A percentile compares a stretch with the other conserved stretches of the same genome.
These are phyloP conservation scores for Magnaporthiopsis poae DNA, from an alignment of 2,329 filamentous ascomycete genomes.

Conservation along the genomic window DNA sequence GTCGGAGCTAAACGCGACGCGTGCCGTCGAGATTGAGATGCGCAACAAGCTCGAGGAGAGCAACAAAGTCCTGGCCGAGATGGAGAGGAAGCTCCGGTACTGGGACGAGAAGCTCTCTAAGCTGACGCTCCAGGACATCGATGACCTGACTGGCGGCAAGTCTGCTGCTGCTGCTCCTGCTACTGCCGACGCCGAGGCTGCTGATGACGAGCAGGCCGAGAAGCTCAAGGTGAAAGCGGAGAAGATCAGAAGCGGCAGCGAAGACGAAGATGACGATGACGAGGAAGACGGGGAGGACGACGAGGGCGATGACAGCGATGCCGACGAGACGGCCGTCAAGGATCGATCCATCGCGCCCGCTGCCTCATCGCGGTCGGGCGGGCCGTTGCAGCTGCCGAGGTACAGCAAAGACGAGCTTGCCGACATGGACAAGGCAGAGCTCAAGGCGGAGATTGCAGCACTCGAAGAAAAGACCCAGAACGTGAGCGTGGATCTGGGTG, in stretches of 20 bases:
- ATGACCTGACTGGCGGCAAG: slow-evolving; percentile 43
- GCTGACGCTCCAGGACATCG: slow-evolving; percentile 70
- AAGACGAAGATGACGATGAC: slow-evolving; percentile 15
- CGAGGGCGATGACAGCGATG: slow-evolving; percentile 17
- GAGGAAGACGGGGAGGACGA: slow-evolving; percentile 25
- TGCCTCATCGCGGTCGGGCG: neutral
- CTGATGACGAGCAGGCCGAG: slow-evolving; percentile 16
- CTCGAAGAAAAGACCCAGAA: slow-evolving; percentile 68
- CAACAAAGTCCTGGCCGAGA: slow-evolving; percentile 77
- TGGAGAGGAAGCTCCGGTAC: slow-evolving; percentile 71
- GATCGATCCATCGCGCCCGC: slow-evolving; percentile 17
- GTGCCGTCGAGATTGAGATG: slow-evolving; percentile 92
- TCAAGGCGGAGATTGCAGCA: slow-evolving; percentile 52
- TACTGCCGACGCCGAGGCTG: slow-evolving; percentile 15
- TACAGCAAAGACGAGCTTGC: slow-evolving; percentile 65
- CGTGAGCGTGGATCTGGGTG: slow-evolving; percentile 76
- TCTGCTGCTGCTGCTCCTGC: neutral
- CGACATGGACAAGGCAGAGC: slow-evolving; percentile 52
- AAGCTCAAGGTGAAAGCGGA: slow-evolving; percentile 7
- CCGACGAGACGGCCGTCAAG: slow-evolving; percentile 17
- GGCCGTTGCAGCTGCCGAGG: slow-evolving; percentile 52
- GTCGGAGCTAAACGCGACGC: slow-evolving; percentile 75
- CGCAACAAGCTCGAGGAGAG: slow-evolving; percentile 95
- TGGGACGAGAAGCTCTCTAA: slow-evolving; percentile 87
- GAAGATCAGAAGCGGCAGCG: neutral